Base-by-base conservation (phyloP, 2,329 filamentous ascomycete species). In the Colletotrichum godetiae region DNA sequence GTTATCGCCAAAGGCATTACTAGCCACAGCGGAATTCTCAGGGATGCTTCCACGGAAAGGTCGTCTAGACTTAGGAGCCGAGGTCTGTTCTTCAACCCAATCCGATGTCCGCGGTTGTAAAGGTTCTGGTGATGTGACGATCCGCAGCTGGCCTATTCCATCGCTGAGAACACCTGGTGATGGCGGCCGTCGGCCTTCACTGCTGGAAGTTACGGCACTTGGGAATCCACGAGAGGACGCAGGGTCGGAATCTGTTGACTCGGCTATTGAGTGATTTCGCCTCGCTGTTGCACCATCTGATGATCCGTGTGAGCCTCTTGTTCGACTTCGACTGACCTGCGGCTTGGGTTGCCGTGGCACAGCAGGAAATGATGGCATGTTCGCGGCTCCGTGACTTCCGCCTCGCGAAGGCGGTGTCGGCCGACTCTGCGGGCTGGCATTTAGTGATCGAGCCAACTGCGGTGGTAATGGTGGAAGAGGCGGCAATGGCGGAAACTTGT, bases 401-500 rank as follows among this genome's bases (percentile, higher is more conserved):
- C 22, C 55, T 8, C 62, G 55, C 29, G 62, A 55, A 4, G 55
- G 12, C 27, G 61, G 56, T 31, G 31, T 22, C 3, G 31, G 53
- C 15, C 46, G 24, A 19, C 24, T 12, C 4, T 67, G 60, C 3
- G 53, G 46, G 27, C 22, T 33, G 11, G 5, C 31, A 15, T 27
- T 67, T 4, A 29, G 42, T n/a, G 57, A 42, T 29, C 61, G 57
- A 15, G 56, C 15, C 5, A 65, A 57, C 19, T 65, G 31, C 1
- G 63, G 67, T 1, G 73, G 73, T n/a, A 68, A 33, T 4, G 63
- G 67, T 0, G 73, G 73, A 15, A 74, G 42, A 8, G 73, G 73
- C 6, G 73, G 73, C 1, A 75, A 49, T 1, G 73, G 73, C 7
- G 73, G 73, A 11, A 74, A 75, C 4, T 62, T 33, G 42, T 60